Conservation (phyloP, 2,329 filamentous ascomycete species). For the Venturiaceae sp. region DNA sequence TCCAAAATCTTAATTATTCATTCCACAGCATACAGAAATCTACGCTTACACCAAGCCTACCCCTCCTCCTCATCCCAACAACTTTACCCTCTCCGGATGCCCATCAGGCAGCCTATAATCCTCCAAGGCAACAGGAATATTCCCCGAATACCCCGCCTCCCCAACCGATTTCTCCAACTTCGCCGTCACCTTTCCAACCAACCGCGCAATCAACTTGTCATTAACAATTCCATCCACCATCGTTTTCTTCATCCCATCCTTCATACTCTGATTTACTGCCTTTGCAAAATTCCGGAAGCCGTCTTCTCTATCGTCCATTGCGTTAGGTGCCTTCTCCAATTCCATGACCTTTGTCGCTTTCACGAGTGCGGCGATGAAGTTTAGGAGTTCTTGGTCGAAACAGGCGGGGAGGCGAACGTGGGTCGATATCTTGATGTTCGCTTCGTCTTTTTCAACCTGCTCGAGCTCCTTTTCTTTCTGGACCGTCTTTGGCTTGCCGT, state of each 20-base stretch:
- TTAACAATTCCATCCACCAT: conserved; percentile 32
- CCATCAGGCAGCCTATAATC: conserved; percentile 17
- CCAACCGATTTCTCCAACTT: conserved; percentile 40
- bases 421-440: conserved; percentile 36
- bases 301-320: conserved; percentile 17
- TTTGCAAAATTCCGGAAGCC: conserved; percentile 17
- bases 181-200: conserved; percentile 41
- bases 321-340: conserved; percentile 36
- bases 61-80: background rate
- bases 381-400: conserved; percentile 42
- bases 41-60: no score
- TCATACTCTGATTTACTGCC: conserved; percentile 22
- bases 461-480: conserved; percentile 30
- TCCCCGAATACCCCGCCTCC: conserved; percentile 40
- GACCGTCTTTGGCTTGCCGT: conserved; percentile 33
- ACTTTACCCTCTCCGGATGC: background rate
- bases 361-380: conserved; percentile 45
- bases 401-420: conserved; percentile 39
- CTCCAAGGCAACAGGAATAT: conserved; percentile 33
- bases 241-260: conserved; percentile 24
- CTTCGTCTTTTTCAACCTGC: conserved; percentile 35
- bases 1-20: no score
- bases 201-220: conserved; percentile 44
- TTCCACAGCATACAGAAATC: no score
- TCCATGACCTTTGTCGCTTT: conserved; percentile 49